A percentile compares a stretch with the other conserved stretches of the same genome.
Conservation (phyloP, 257 asterid species). For the Misopates orontium region DNA sequence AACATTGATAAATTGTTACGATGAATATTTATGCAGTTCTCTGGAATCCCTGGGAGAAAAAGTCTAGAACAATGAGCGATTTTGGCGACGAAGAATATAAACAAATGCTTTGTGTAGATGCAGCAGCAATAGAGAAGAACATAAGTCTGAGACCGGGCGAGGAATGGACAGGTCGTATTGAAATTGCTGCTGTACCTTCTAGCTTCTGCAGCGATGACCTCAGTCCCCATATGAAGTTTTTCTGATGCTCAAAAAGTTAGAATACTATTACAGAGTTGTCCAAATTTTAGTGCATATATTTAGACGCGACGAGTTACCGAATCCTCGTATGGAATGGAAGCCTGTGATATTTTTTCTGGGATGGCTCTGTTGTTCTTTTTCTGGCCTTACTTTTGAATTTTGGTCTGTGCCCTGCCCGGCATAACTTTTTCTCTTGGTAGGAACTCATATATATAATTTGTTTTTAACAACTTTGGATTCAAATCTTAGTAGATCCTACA, state of each 20-base stretch:
- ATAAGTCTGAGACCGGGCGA: constrained; percentile 78
- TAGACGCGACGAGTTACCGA: constrained; percentile 2
- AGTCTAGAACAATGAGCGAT: constrained; percentile 76
- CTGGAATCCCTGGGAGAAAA: constrained; percentile 99
- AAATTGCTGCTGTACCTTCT: constrained; percentile 73
- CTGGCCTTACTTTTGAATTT: constrained; percentile 16
- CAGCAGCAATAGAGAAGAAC: constrained; percentile 73
- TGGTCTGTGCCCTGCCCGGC: not conserved
- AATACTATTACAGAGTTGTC: not conserved
- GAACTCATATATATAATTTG: no score
- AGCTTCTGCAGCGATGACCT: constrained; percentile 74
- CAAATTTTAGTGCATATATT: not conserved
- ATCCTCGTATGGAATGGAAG: constrained; percentile 25
- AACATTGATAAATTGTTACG: not conserved
- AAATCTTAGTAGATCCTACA: no score
- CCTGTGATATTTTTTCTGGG: constrained; percentile 36
- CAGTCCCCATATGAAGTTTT: constrained; percentile 40
- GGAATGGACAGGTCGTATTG: constrained; percentile 81
- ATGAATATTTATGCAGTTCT: constrained; percentile 45
- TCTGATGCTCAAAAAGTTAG: constrained; percentile 16
- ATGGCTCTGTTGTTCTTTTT: constrained; percentile 31
- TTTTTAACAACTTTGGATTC: no score
- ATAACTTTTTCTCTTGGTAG: no score
- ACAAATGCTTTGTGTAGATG: constrained; percentile 84
- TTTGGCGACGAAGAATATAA: constrained; percentile 87